Base-by-base conservation (phyloP, 1,284 basidiomycete species). In the Fomitopsis betulina region DNA sequence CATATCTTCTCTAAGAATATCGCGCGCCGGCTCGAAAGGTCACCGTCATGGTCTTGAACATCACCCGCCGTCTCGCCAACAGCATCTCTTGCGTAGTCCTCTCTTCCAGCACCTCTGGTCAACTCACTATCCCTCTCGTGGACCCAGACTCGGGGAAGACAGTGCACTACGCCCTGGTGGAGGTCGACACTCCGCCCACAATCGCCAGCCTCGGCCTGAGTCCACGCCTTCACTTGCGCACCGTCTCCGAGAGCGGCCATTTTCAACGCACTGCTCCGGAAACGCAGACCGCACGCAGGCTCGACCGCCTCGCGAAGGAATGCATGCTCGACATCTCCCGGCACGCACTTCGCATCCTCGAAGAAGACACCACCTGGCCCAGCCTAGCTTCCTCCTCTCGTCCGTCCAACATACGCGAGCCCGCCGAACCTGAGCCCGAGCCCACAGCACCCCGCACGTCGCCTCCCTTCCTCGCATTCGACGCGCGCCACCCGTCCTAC, bases 281-380 rank as follows among this genome's bases (percentile, higher is more conserved):
- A 13, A 40, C 38, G 6, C 33, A 32, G 35, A 47, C 37, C 25
- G 52, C 32, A 12, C 43, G 33, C 30, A 40, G 57, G 15, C 57
- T 54, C n/a, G 45, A 53, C 9, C 43, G 53, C 1, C 57, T 54
- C 7, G 30, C 33, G 9, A 35, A 54, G 32, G 43, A 54, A 23
- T 58, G 45, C 32, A 37, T 58, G 23, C 57, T 58, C 23, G 57
- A 58, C n/a, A 42, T 58, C 35, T 54, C 57, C 6, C 52, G 12
- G 3, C 10, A 35, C n/a, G 57, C 53, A 19, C 53, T 58, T 8
- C 35, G 42, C 15, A 27, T 57, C n/a, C 33, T 56, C 23, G 56
- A 52, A 32, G 56, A 57, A n/a, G 56, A 57, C 19, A 33, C 12
- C n/a, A 39, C 12, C n/a, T 57, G 56, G 49, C 39, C 56, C 13